Conservation (phyloP, 2,329 filamentous ascomycete species). For the Falciphora oryzae region DNA sequence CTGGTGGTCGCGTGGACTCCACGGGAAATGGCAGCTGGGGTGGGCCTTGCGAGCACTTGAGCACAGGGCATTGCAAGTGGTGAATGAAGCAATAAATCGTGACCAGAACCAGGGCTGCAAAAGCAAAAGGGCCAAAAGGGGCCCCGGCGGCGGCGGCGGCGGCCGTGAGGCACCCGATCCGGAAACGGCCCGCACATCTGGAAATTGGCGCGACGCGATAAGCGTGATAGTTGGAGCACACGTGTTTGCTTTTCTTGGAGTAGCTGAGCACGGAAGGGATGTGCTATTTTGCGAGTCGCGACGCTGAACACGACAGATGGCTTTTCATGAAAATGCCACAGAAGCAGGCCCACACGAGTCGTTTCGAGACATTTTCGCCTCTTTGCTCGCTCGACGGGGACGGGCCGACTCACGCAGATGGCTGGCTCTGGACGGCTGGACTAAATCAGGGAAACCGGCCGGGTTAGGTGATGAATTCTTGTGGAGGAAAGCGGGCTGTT, state of each 20-base stretch:
- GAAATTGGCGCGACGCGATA: neutral
- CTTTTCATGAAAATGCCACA: too few relatives aligned
- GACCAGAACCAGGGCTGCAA: neutral
- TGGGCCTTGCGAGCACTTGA: neutral
- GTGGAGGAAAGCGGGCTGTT: too few relatives aligned
- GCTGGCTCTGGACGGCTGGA: neutral
- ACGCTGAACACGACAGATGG: neutral
- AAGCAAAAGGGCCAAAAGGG: neutral
- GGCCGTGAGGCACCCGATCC: neutral
- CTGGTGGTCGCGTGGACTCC: neutral
- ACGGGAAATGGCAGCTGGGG: neutral
- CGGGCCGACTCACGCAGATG: neutral
- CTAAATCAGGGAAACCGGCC: too few relatives aligned
- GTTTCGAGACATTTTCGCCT: neutral
- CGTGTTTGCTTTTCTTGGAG: neutral
- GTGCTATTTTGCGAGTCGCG: neutral
- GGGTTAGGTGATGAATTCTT: too few relatives aligned
- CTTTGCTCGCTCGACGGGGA: neutral
- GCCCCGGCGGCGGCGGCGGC: too few relatives aligned
- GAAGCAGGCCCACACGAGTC: neutral
- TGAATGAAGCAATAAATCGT: neutral
- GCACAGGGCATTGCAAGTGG: too few relatives aligned
- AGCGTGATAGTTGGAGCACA: too few relatives aligned
- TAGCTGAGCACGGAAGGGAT: too few relatives aligned
- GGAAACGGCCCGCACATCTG: neutral